These are phyloP conservation scores for Hymenoscyphus scutula DNA, from an alignment of 2,329 filamentous ascomycete genomes.

Conservation along the genomic window DNA sequence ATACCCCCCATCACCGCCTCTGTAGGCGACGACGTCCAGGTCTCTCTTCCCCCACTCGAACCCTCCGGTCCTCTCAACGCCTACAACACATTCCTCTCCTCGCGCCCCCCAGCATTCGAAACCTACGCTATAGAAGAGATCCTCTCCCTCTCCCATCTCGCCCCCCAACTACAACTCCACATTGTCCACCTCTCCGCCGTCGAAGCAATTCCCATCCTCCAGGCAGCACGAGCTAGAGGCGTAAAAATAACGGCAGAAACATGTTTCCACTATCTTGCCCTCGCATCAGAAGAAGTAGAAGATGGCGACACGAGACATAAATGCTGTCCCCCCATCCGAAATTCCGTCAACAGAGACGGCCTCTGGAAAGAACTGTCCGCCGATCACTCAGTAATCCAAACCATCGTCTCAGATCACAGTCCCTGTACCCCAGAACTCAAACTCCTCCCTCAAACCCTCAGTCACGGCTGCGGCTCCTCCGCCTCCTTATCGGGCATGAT, in stretches of 20 bases:
- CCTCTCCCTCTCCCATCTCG: constrained; percentile 73
- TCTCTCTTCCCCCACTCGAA: constrained; percentile 64
- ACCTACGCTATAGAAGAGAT: constrained; percentile 88
- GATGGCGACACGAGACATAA: constrained; percentile 71
- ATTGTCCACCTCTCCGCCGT: constrained; percentile 74
- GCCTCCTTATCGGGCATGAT: constrained; percentile 17
- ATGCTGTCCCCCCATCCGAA: constrained; percentile 71
- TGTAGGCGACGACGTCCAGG: constrained; percentile 73
- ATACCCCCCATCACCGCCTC: constrained; percentile 81
- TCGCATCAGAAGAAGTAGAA: constrained; percentile 64
- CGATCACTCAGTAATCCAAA: constrained; percentile 77
- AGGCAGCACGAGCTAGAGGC: constrained; percentile 58
- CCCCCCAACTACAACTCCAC: constrained; percentile 81
- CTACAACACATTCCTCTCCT: constrained; percentile 90
- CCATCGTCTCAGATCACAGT: constrained; percentile 92
- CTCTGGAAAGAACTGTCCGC: constrained; percentile 79
- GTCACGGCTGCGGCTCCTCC: constrained; percentile 35
- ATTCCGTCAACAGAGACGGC: constrained; percentile 38
- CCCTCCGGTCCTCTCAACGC: constrained; percentile 70
- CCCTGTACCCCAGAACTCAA: constrained; percentile 96
- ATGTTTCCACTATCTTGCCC: constrained; percentile 71
- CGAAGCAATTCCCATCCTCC: constrained; percentile 65
- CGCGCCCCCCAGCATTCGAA: constrained; percentile 85
- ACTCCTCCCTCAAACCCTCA: constrained; percentile 68
- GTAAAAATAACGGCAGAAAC: constrained; percentile 74